phyloP scores from a whole-genome alignment of 2,329 filamentous ascomycete species.

The Fusarium tupiense region DNA sequence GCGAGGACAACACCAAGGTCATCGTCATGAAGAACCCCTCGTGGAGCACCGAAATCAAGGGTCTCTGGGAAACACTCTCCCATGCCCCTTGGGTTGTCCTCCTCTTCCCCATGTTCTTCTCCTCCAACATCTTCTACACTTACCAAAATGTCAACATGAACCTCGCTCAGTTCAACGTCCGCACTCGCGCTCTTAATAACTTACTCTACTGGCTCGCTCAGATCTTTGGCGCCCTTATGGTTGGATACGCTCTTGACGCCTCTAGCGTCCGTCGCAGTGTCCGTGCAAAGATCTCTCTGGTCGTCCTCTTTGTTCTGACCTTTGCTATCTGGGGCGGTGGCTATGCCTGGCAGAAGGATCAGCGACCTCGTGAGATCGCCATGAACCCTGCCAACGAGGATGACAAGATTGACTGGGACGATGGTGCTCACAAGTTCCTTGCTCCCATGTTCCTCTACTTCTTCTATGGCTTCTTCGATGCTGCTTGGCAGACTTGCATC shows the following conservation, averaged over 20 bases:
- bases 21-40: conserved; percentile 50
- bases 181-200: conserved; percentile 64
- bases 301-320: conserved; percentile 57
- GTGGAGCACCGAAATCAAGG: conserved; percentile 47
- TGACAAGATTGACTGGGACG: conserved; percentile 55
- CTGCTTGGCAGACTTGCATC: conserved; percentile 66
- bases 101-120: conserved; percentile 65
- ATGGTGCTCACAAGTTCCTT: conserved; percentile 58
- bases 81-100: conserved; percentile 40
- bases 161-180: conserved; percentile 63
- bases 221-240: conserved; percentile 62
- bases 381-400: conserved; percentile 49
- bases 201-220: conserved; percentile 66
- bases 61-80: conserved; percentile 57
- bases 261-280: conserved; percentile 53
- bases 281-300: conserved; percentile 59
- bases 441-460: conserved; percentile 76
- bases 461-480: conserved; percentile 76
- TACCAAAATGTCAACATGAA: conserved; percentile 68
- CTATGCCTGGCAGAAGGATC: conserved; percentile 71
- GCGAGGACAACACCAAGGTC: conserved; percentile 51
- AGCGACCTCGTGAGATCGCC: conserved; percentile 53
- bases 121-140: conserved; percentile 65
- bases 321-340: conserved; percentile 69
- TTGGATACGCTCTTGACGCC: conserved; percentile 57